A percentile compares a stretch with the other conserved stretches of the same genome.
These are phyloP conservation scores for Sherardia arvensis DNA, from an alignment of 257 asterid species.

Conservation along the genomic window DNA sequence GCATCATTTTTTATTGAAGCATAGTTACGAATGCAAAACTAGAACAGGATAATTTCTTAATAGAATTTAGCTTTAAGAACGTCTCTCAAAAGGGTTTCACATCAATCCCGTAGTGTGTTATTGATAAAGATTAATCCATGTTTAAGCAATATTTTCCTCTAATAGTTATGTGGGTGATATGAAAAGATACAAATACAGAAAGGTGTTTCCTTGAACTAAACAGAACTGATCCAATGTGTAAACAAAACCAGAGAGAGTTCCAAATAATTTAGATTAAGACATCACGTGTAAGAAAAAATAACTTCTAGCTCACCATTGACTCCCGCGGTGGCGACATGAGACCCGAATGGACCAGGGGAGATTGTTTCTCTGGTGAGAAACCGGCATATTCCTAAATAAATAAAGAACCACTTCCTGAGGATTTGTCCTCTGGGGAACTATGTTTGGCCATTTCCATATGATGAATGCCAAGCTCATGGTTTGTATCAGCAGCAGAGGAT, in stretches of 20 bases:
- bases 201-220: not conserved
- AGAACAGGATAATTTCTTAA: not conserved
- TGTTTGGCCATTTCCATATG: slow-evolving; percentile 34
- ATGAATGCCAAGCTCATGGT: slow-evolving; percentile 40
- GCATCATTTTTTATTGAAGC: not conserved
- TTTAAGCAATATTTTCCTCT: not conserved
- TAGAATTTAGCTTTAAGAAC: not conserved
- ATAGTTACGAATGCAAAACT: not conserved
- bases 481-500: slow-evolving; percentile 43
- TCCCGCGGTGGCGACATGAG: slow-evolving; percentile 30
- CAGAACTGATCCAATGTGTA: not conserved
- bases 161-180: not conserved
- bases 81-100: not conserved
- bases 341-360: slow-evolving; percentile 77
- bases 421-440: slow-evolving; percentile 37
- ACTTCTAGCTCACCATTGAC: slow-evolving; percentile 36
- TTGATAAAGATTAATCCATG: not conserved
- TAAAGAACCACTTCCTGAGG: slow-evolving; percentile 74
- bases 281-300: not conserved
- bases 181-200: not conserved
- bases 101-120: not conserved
- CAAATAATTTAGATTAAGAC: not conserved
- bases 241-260: not conserved
- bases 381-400: slow-evolving; percentile 32
- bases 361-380: slow-evolving; percentile 36